Percentiles rank a stretch among this genome's conserved stretches.
Evolutionary conservation across 1,139 yeast species (phyloP).

Genomic region (Groenewaldozyma sp.): DNA sequence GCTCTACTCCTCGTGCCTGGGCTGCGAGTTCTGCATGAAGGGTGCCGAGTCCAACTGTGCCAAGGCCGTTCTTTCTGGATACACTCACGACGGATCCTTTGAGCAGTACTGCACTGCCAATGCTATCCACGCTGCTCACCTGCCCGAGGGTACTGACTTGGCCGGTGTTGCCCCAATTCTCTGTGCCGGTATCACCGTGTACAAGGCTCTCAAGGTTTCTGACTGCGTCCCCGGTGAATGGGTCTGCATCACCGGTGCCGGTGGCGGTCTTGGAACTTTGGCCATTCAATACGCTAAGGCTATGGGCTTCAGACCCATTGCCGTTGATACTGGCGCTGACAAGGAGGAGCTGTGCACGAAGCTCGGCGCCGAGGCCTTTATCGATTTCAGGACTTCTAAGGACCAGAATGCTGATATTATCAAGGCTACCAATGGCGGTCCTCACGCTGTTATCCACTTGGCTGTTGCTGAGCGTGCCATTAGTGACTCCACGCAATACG

Average conservation of each 20-base stretch:
- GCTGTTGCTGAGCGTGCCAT: constrained; percentile 72
- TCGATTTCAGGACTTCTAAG: constrained; percentile 46
- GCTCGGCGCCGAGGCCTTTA: constrained; percentile 62
- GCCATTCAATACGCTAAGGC: constrained; percentile 78
- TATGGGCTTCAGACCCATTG: constrained; percentile 70
- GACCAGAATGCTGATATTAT: constrained; percentile 44
- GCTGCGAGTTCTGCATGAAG: constrained; percentile 64
- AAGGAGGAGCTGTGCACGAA: constrained; percentile 47
- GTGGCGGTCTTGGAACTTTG: constrained; percentile 76
- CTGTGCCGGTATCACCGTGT: constrained; percentile 80
- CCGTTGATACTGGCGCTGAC: constrained; percentile 65
- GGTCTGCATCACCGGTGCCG: constrained; percentile 78
- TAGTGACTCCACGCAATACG: constrained; percentile 56
- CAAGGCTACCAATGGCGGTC: constrained; percentile 60
- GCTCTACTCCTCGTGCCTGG: constrained; percentile 63
- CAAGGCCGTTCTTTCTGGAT: constrained; percentile 62
- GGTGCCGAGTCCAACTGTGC: constrained; percentile 65
- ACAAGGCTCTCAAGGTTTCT: constrained; percentile 72
- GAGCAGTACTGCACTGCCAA: constrained; percentile 82
- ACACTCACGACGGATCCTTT: constrained; percentile 75
- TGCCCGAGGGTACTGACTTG: constrained; percentile 61
- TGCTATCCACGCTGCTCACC: constrained; percentile 75
- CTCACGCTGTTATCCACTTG: constrained; percentile 73
- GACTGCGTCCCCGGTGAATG: constrained; percentile 60
- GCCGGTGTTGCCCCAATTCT: constrained; percentile 66